Evolutionary conservation across 2,329 filamentous ascomycete genomes (phyloP), one percentile per base, ranked within the genome.

Genomic region (Parasarocladium wereldwijsianum): DNA sequence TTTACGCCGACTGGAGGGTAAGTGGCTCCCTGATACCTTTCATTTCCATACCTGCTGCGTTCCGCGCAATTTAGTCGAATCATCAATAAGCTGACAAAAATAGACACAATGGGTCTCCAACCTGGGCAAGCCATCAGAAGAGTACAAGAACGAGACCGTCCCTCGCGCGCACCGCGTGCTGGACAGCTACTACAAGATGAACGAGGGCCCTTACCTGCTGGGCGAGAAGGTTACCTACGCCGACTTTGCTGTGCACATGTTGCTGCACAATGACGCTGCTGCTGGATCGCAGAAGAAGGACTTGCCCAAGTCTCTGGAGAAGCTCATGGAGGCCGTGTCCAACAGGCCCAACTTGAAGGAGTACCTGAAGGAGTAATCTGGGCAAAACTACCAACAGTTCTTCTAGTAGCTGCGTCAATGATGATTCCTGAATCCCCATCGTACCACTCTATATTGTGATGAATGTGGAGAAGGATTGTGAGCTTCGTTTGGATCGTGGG

Each of bases 1-100:
- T 55, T 8, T 57, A 57, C 17, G 43, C 50, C 6, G 54, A 57
- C 23, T 56, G 54, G 54, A 43, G 54, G 24, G 54, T 55, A 35
- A 41, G 49, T 40, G 1, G 1, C 8, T n/a, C n/a, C n/a, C n/a
- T 13, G 11, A 8, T n/a, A n/a, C n/a, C n/a, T n/a, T n/a, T n/a
- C n/a, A n/a, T n/a, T n/a, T n/a, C n/a, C n/a, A n/a, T n/a, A n/a
- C n/a, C 13, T 23, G 13, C 11, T 11, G 11, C 15, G 7, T 6
- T 29, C 8, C 16, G 16, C 17, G n/a, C 16, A 21, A 6, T 13
- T 12, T 13, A 26, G 13, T 11, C 10, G 17, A n/a, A n/a, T n/a
- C n/a, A n/a, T 11, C n/a, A 6, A 16, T 26, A 13, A 9, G 13
- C 24, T 26, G 14, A 26, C 24, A 16, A 7, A 26, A 15, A 16